Evolutionary conservation across 345 rosid genomes (phyloP).

Genomic region (Limnanthes douglasii): DNA sequence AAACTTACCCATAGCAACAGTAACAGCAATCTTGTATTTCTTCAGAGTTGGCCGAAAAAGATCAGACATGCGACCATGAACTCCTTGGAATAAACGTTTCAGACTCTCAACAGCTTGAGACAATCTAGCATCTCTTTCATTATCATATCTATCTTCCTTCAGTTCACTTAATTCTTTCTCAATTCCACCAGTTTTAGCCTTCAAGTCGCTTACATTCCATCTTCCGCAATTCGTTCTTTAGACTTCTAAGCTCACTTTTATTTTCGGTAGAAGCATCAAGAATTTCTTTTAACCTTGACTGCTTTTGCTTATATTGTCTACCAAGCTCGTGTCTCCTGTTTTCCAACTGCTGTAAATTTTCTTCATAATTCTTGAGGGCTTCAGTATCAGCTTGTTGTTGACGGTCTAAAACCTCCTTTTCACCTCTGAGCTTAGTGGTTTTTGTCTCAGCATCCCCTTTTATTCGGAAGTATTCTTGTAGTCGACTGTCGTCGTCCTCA

Average conservation of each 20-base stretch:
- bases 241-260: slow-evolving; percentile 40
- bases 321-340: slow-evolving; percentile 65
- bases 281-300: slow-evolving; percentile 40
- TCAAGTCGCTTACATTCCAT: slow-evolving; percentile 76
- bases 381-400: slow-evolving; percentile 86
- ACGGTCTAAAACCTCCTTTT: slow-evolving; percentile 89
- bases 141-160: slow-evolving; percentile 85
- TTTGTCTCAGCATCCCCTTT: slow-evolving; percentile 91
- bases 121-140: slow-evolving; percentile 76
- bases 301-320: slow-evolving; percentile 67
- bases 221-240: slow-evolving; percentile 46
- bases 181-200: slow-evolving; percentile 54
- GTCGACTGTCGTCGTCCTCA: slow-evolving; percentile 70
- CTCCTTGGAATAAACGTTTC: slow-evolving; percentile 85
- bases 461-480: slow-evolving; percentile 67
- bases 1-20: slow-evolving; percentile 97
- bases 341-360: slow-evolving; percentile 77
- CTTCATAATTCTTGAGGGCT: slow-evolving; percentile 84
- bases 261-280: slow-evolving; percentile 40
- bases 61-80: slow-evolving; percentile 95
- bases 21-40: slow-evolving; percentile 93
- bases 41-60: slow-evolving; percentile 87
- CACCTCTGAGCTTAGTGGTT: slow-evolving; percentile 82
- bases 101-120: slow-evolving; percentile 91
- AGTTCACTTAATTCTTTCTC: slow-evolving; percentile 83